Evolutionary conservation across 768 basidiomycete species (phyloP).

Genomic region (Multifurca ochricompacta): DNA sequence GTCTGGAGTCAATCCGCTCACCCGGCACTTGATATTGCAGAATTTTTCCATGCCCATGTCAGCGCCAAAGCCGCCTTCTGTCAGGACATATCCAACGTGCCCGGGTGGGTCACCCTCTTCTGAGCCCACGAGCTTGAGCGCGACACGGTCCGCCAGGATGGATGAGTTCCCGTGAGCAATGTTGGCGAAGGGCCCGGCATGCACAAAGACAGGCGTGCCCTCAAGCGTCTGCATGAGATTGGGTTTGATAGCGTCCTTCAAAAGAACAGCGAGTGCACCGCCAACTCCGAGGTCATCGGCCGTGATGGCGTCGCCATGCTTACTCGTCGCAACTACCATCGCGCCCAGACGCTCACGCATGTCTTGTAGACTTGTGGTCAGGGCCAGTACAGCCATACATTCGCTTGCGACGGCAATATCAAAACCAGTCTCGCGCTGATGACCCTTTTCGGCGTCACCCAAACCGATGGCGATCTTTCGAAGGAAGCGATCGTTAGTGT

Average conservation of each 20-base stretch:
- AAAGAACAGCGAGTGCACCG: constrained; percentile 90
- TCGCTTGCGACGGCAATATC: constrained; percentile 98
- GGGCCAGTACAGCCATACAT: constrained; percentile 94
- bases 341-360: constrained; percentile 89
- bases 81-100: constrained; percentile 89
- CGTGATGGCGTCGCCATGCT: constrained; percentile 84
- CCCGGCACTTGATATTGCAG: constrained; percentile 98
- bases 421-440: constrained; percentile 84
- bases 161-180: constrained; percentile 99
- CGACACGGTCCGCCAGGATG: constrained; percentile 94
- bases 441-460: constrained; percentile 81
- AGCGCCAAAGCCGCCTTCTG: constrained; percentile 97
- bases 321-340: constrained; percentile 96
- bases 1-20: constrained; percentile 88
- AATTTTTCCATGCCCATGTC: constrained; percentile 99
- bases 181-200: constrained; percentile 98
- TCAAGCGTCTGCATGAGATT: constrained; percentile 98
- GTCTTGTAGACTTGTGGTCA: constrained; percentile 80
- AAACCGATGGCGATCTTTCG: constrained; percentile 93
- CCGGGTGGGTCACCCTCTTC: constrained; percentile 82
- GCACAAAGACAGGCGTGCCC: constrained; percentile 98
- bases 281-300: constrained; percentile 95
- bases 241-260: constrained; percentile 99
- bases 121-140: constrained; percentile 92
- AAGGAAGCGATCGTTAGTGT: constrained; percentile 95